A percentile compares a stretch with the other conserved stretches of the same genome.
Evolutionary conservation across 2,329 filamentous ascomycete genomes (phyloP).

Genomic region (Xenosphaeropsis pyriputrescens): DNA sequence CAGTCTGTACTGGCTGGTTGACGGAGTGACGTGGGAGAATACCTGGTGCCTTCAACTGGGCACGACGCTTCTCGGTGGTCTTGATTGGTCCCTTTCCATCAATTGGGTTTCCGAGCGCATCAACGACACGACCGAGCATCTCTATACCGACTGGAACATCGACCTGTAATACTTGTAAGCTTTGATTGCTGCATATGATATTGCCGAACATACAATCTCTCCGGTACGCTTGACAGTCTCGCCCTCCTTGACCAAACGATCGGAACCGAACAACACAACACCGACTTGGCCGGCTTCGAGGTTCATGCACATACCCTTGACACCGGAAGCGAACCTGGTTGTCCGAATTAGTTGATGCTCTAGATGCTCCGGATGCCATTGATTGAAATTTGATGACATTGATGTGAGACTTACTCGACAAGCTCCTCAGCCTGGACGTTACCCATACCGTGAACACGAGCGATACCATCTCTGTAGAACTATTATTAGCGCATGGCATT

Average conservation of each 20-base stretch:
- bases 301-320: slow-evolving; percentile 99
- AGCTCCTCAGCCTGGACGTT: slow-evolving; percentile 99
- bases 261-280: slow-evolving; percentile 99
- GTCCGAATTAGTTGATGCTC: slow-evolving; percentile 6
- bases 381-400: slow-evolving; percentile 9
- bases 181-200: not conserved
- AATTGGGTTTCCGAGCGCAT: slow-evolving; percentile 97
- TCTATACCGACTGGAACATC: slow-evolving; percentile 88
- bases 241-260: slow-evolving; percentile 98
- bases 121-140: slow-evolving; percentile 94
- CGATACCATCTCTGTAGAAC: slow-evolving; percentile 91
- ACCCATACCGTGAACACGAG: slow-evolving; percentile 98
- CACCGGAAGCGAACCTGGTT: slow-evolving; percentile 88
- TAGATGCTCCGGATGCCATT: slow-evolving; percentile 15
- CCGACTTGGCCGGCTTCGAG: slow-evolving; percentile 99
- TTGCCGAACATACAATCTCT: slow-evolving; percentile 66
- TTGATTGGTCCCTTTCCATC: slow-evolving; percentile 98
- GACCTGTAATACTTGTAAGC: slow-evolving; percentile 43
- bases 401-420: slow-evolving; percentile 68
- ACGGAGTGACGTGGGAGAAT: slow-evolving; percentile 95
- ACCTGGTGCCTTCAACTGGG: slow-evolving; percentile 96
- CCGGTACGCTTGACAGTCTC: slow-evolving; percentile 99
- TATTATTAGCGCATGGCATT: too few relatives aligned
- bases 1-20: slow-evolving; percentile 97
- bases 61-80: slow-evolving; percentile 82